A percentile compares a stretch with the other conserved stretches of the same genome.
These are phyloP conservation scores for Beauveria australis DNA, from an alignment of 2,329 filamentous ascomycete species.

Conservation along the genomic window DNA sequence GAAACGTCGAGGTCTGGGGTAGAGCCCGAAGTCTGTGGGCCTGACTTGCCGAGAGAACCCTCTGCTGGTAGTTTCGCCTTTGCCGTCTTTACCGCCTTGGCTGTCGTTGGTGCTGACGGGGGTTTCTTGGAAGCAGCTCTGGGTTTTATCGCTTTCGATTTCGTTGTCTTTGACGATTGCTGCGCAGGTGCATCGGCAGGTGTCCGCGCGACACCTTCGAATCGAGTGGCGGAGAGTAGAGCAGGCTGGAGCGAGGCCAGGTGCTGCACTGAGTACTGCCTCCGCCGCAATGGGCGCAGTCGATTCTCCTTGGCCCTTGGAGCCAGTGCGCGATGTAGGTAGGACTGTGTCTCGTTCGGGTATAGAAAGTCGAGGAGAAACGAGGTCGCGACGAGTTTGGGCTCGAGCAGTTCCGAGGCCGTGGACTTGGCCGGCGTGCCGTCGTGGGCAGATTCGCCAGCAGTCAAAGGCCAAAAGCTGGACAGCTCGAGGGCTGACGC, in stretches of 20 bases:
- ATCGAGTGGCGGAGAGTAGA: neutral
- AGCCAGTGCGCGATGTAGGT: conserved; percentile 28
- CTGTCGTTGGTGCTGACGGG: neutral
- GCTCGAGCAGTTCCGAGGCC: conserved; percentile 15
- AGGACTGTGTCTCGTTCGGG: conserved; percentile 35
- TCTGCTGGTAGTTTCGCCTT: neutral
- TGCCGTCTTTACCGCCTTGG: neutral
- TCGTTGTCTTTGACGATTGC: neutral
- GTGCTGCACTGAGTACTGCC: conserved; percentile 7
- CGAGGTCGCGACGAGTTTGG: conserved; percentile 33
- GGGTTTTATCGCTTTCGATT: neutral
- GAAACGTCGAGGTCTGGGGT: neutral
- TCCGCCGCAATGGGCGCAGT: conserved; percentile 1
- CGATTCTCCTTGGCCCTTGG: neutral
- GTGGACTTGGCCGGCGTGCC: conserved; percentile 10
- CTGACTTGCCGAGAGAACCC: neutral
- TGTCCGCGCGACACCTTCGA: neutral
- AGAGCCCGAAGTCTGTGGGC: neutral
- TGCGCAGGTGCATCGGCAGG: neutral
- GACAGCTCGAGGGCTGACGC: conserved; percentile 41
- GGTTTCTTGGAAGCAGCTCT: too few species aligned
- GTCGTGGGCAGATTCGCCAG: conserved; percentile 16
- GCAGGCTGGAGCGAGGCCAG: neutral
- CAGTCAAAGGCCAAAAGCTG: conserved; percentile 29
- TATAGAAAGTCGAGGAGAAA: conserved; percentile 51